phyloP scores from a whole-genome alignment of 2,329 filamentous ascomycete genomes.

The Colletotrichum agaves region DNA sequence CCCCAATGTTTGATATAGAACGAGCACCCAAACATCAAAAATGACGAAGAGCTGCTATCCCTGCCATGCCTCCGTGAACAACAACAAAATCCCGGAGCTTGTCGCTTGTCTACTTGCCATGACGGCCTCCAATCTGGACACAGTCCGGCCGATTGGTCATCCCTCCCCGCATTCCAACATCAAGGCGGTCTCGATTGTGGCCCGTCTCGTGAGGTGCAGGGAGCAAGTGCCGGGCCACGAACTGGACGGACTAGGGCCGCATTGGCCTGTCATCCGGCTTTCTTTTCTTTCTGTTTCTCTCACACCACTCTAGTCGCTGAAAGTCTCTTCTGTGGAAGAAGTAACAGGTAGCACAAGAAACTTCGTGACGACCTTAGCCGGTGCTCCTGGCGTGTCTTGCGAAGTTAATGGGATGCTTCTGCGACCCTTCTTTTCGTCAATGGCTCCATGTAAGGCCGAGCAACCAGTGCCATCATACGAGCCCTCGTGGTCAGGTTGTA shows the following conservation, averaged over 20 bases:
- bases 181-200: conserved; percentile 12
- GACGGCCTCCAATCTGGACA: background rate
- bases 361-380: background rate
- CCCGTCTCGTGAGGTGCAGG: conserved; percentile 3
- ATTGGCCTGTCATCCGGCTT: conserved; percentile 3
- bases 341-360: background rate
- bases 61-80: conserved; percentile 22
- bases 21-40: background rate
- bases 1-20: conserved; percentile 14
- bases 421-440: conserved; percentile 13
- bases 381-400: background rate
- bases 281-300: conserved; percentile 2
- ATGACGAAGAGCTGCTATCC: conserved; percentile 31
- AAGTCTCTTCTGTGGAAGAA: background rate
- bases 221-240: conserved; percentile 18
- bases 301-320: background rate
- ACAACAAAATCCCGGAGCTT: conserved; percentile 12
- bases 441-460: conserved; percentile 11
- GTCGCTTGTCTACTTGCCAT: background rate
- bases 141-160: background rate
- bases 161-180: conserved; percentile 28
- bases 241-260: too few species aligned
- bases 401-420: conserved; percentile 19
- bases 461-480: conserved; percentile 22
- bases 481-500: conserved; percentile 22